phyloP scores from a whole-genome alignment of 306 rosid species.

The Glycine tomentella region DNA sequence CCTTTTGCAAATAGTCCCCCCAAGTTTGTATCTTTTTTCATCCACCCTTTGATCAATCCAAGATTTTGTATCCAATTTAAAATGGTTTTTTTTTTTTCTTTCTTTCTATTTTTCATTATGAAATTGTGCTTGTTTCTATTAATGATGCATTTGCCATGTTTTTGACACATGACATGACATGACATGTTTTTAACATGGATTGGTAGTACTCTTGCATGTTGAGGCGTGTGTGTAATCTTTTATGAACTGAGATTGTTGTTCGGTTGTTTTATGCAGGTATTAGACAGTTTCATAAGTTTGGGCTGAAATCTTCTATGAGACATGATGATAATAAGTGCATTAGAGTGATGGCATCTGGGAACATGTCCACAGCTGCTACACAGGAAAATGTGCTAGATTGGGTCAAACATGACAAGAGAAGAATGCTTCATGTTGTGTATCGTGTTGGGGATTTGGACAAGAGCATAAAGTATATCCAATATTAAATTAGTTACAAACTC shows the following conservation, averaged over 20 bases:
- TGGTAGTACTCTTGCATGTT: constrained; percentile 1
- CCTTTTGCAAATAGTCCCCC: constrained; percentile 29
- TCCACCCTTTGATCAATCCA: background rate
- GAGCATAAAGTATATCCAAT: constrained; percentile 70
- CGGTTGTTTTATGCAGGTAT: constrained; percentile 58
- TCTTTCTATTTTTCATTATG: background rate
- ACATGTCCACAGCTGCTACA: constrained; percentile 55
- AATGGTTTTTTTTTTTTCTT: background rate
- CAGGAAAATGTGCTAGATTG: constrained; percentile 79
- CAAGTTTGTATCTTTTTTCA: constrained; percentile 32
- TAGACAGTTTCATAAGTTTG: constrained; percentile 58
- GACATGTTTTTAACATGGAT: background rate
- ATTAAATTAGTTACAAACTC: constrained; percentile 3
- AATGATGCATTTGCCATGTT: constrained; percentile 10
- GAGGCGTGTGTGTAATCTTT: constrained; percentile 15
- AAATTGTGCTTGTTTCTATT: background rate
- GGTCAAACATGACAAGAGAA: constrained; percentile 78
- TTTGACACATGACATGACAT: background rate
- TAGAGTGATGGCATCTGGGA: constrained; percentile 57
- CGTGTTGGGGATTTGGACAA: constrained; percentile 89
- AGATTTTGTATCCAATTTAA: constrained; percentile 9
- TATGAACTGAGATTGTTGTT: constrained; percentile 41
- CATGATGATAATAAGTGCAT: constrained; percentile 47
- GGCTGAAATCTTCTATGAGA: constrained; percentile 64
- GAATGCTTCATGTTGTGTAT: constrained; percentile 86